Base-by-base conservation (phyloP, 106 monocot species). In the Dendrobium huoshanense region DNA sequence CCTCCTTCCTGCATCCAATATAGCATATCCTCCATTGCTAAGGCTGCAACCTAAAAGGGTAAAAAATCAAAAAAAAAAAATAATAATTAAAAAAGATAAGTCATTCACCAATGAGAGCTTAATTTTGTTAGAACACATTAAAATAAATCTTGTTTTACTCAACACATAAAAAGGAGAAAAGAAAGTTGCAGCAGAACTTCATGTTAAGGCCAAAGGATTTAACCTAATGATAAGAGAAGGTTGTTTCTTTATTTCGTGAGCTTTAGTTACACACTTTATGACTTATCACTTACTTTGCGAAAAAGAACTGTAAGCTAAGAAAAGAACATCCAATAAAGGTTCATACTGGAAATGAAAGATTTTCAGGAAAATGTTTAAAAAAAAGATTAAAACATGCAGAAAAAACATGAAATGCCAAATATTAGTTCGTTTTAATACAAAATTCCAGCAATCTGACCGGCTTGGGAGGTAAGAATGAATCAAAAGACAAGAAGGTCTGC, bases 1-100 rank as follows among this genome's bases (percentile, higher is more conserved):
- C 98, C 98, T 43, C 98, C 98, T 92, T 95, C 98, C 86, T 93
- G 89, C 98, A 98, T 98, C 98, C 98, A 98, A 18, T 84, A 82
- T 58, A 93, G 41, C 98, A 98, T 98, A 81, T 95, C 98, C 41
- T 95, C 98, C 98, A 98, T 95, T 72, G 92, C 98, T 83, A 98
- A 85, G 44, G 95, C 98, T n/a, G 98, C 98, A 22, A 98, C 95
- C 98, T 98, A 81, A 43, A 41, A 16, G 73, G 8, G 40, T 68
- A 58, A 3, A 33, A 72, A 72, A 33, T 70, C 0, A 68, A 68
- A 68, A 9, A 29, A 13, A 27, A 15, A 72, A 25, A 22, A 0
- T 65, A 2, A 22, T 16, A 18, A n/a, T n/a, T n/a, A 15, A 72
- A 72, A 6, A 27, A 72, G 40, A 51, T 0, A 17, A 29, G 4